Evolutionary conservation across 352 stramenopile species (phyloP), one percentile per base, ranked within the genome.

Genomic region (Halophytophthora polymorphica): DNA sequence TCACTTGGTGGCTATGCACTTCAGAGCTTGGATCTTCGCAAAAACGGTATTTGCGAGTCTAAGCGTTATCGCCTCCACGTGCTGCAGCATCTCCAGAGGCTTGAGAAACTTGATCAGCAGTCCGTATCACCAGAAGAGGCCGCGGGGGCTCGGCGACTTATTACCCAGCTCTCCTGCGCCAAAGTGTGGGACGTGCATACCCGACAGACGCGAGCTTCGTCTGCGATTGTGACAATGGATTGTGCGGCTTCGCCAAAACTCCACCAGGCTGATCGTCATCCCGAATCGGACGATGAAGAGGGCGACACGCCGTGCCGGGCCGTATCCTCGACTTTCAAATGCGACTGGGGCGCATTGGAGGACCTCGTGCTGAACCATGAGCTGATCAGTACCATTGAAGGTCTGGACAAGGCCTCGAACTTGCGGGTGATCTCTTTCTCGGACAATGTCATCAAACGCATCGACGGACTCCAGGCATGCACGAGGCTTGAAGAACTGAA

Each of bases 31-130:
- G 77, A 89, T 43, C 53, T 95, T 28, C 73, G 76, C 19, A 90
- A 89, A 43, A 95, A 95, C 23, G 22, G 56, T 0, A 65, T 95
- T 10, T 88, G 72, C 34, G 51, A 59, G 0, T 69, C 63, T 1
- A 93, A 93, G 45, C 64, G 81, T 1, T 92, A 92, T 57, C 75
- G 83, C 13, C 46, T 85, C 2, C 74, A 89, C 34, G 64, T 86
- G 14, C 46, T 91, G 12, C 73, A 84, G 18, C 41, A 61, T 29
- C 35, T 88, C n/a, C 51, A 72, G 6, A 44, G 48, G 11, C 60
- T 93, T 1, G 45, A 54, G 7, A 48, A 59, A 8, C 50, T 93
- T 3, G 80, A 93, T 42, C 69, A 81, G 25, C 71, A 86, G 42
- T 13, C 41, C 2, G 64, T 92, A 25, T 66, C 55, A 0, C 43